Evolutionary conservation across 176 grass and related monocot species (phyloP).

Genomic region (Hordeum vulgare): DNA sequence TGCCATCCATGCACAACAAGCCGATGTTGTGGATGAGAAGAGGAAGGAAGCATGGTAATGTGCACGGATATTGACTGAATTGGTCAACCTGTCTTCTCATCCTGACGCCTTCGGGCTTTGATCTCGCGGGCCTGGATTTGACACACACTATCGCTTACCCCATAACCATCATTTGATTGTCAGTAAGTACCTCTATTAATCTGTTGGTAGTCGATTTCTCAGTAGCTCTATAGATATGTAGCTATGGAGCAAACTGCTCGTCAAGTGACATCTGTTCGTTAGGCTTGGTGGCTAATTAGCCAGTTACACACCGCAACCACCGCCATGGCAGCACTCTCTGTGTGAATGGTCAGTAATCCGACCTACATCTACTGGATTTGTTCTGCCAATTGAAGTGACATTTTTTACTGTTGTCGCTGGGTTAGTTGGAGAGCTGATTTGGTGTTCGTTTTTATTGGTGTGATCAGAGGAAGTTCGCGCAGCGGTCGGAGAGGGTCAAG

Average conservation of each 20-base stretch:
- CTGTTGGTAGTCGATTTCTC: no score
- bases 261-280: no score
- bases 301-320: background rate
- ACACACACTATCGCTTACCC: background rate
- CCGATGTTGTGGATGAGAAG: slow-evolving; percentile 51
- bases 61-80: slow-evolving; percentile 32
- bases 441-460: background rate
- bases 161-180: no score
- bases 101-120: slow-evolving; percentile 55
- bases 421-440: slow-evolving; percentile 12
- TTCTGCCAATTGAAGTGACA: background rate
- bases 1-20: slow-evolving; percentile 36
- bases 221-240: no score
- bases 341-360: background rate
- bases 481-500: slow-evolving; percentile 93
- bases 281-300: background rate
- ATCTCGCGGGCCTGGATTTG: slow-evolving; percentile 65
- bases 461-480: slow-evolving; percentile 91
- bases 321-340: background rate
- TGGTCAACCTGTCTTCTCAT: slow-evolving; percentile 65
- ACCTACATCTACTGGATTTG: background rate
- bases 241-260: no score
- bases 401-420: no score
- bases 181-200: background rate
- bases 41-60: slow-evolving; percentile 76